Evolutionary conservation across 2,329 filamentous ascomycete species (phyloP).

Genomic region (Exophiala calicioides): DNA sequence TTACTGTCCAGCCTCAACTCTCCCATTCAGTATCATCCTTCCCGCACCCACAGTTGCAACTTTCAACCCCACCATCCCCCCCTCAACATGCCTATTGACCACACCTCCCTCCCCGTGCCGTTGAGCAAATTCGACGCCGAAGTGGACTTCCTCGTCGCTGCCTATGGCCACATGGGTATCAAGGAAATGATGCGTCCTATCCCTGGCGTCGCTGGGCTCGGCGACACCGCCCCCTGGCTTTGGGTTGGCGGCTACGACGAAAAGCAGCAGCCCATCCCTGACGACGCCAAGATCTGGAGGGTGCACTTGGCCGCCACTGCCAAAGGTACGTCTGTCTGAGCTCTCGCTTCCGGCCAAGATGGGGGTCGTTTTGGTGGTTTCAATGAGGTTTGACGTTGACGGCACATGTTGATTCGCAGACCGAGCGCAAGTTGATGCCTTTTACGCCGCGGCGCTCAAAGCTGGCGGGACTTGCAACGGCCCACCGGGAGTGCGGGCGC

Average conservation of each 20-base stretch:
- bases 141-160: conserved; percentile 35
- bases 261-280: conserved; percentile 17
- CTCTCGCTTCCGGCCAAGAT: neutral
- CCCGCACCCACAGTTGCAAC: too few relatives aligned
- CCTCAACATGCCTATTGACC: conserved; percentile 43
- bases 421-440: conserved; percentile 45
- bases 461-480: conserved; percentile 54
- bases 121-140: conserved; percentile 34
- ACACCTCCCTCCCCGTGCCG: conserved; percentile 34
- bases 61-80: neutral
- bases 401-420: conserved; percentile 7
- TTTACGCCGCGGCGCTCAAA: conserved; percentile 46
- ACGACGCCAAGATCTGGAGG: conserved; percentile 7
- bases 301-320: conserved; percentile 19
- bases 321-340: conserved; percentile 15
- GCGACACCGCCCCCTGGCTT: conserved; percentile 32
- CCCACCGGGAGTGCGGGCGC: conserved; percentile 46
- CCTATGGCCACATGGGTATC: conserved; percentile 35
- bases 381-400: too few relatives aligned
- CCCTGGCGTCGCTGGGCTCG: conserved; percentile 34
- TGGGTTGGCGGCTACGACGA: conserved; percentile 31
- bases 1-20: neutral
- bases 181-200: conserved; percentile 35
- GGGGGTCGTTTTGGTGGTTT: too few relatives aligned
- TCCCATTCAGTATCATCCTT: neutral